Conservation (phyloP, 2,329 filamentous ascomycete genomes). For the Aureobasidium sp. region DNA sequence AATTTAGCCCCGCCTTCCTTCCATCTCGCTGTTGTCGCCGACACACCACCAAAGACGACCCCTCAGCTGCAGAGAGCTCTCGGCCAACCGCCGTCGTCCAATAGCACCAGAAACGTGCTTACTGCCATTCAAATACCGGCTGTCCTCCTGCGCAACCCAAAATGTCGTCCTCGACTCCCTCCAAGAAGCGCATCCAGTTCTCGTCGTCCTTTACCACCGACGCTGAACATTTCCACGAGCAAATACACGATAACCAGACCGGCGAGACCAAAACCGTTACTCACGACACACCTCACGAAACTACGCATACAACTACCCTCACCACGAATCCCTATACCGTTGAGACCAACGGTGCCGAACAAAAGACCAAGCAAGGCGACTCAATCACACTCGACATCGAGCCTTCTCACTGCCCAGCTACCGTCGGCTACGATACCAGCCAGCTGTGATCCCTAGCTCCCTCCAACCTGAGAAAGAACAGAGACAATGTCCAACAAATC, state of each 20-base stretch:
- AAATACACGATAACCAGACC: conserved; percentile 28
- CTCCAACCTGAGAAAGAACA: not conserved
- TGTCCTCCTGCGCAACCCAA: not conserved
- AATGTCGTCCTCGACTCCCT: conserved; percentile 3
- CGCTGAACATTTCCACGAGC: conserved; percentile 30
- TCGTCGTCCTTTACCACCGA: conserved; percentile 12
- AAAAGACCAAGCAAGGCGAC: conserved; percentile 18
- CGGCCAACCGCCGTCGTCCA: not conserved
- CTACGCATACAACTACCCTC: conserved; percentile 25
- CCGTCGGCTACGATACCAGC: conserved; percentile 24
- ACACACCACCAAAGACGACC: not conserved
- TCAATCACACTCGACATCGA: conserved; percentile 10
- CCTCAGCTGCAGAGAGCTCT: not conserved
- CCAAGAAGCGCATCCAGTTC: conserved; percentile 12
- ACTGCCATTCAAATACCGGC: not conserved
- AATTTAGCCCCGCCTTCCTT: not conserved
- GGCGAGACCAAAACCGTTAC: conserved; percentile 29
- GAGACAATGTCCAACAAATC: conserved; percentile 23
- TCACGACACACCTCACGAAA: conserved; percentile 25
- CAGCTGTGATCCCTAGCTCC: conserved; percentile 17
- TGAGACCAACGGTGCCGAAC: conserved; percentile 23
- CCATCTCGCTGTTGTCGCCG: not conserved
- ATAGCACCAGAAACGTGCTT: not conserved
- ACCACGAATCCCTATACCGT: conserved; percentile 28
- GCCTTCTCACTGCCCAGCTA: conserved; percentile 17